These are phyloP conservation scores for Fusarium sublunatum DNA, from an alignment of 2,329 filamentous ascomycete species.

Conservation along the genomic window DNA sequence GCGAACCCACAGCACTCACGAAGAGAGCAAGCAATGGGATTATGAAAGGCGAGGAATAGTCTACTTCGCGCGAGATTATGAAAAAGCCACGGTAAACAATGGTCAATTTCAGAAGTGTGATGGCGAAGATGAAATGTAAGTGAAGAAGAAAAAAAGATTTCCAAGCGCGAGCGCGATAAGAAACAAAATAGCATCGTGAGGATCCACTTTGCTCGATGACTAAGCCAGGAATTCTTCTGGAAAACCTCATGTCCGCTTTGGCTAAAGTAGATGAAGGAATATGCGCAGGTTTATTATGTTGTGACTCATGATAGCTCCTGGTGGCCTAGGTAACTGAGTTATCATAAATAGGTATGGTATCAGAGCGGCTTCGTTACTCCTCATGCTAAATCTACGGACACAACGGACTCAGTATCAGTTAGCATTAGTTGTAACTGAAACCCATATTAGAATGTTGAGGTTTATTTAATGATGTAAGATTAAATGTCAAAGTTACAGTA, in stretches of 20 bases:
- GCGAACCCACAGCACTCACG: conserved; percentile 68
- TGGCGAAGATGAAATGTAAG: conserved; percentile 60
- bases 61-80: conserved; percentile 64
- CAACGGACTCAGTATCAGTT: too few species aligned
- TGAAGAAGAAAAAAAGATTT: conserved; percentile 50
- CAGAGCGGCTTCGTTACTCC: too few species aligned
- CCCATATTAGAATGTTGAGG: too few species aligned
- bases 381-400: too few species aligned
- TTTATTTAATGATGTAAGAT: too few species aligned
- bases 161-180: conserved; percentile 16
- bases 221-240: conserved; percentile 29
- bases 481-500: too few species aligned
- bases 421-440: too few species aligned
- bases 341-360: too few species aligned
- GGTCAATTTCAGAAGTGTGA: conserved; percentile 52
- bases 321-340: too few species aligned
- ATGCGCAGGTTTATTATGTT: too few species aligned
- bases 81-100: conserved; percentile 55
- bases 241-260: not conserved
- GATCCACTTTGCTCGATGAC: conserved; percentile 39
- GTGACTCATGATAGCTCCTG: too few species aligned
- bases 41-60: conserved; percentile 67
- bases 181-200: conserved; percentile 17
- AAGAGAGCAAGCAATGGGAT: conserved; percentile 64
- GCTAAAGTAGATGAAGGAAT: too few species aligned